These are phyloP conservation scores for Kazachstania psychrophila DNA, from an alignment of 805 yeast species.

Conservation along the genomic window DNA sequence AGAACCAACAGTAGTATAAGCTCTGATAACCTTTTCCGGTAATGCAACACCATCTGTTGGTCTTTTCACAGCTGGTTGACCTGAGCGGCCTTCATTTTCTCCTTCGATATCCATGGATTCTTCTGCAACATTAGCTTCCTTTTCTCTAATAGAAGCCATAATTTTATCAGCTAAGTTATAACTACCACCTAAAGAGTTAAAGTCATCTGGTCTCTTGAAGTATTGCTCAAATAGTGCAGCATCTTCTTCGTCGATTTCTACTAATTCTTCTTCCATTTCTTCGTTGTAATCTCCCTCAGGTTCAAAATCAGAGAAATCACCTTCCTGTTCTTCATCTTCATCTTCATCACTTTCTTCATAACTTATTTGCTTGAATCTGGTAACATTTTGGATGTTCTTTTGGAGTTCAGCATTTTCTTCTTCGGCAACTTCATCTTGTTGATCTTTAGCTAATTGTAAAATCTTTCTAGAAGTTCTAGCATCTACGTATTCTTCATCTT, in stretches of 20 bases:
- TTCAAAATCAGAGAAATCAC: slow-evolving; percentile 43
- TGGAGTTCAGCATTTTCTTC: slow-evolving; percentile 41
- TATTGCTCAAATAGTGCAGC: slow-evolving; percentile 76
- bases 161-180: slow-evolving; percentile 85
- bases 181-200: slow-evolving; percentile 34
- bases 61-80: slow-evolving; percentile 27
- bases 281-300: slow-evolving; percentile 39
- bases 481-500: slow-evolving; percentile 58
- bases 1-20: slow-evolving; percentile 85
- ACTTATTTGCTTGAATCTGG: slow-evolving; percentile 27
- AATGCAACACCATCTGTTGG: slow-evolving; percentile 68
- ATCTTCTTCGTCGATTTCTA: slow-evolving; percentile 68
- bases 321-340: slow-evolving; percentile 37
- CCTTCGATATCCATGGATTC: slow-evolving; percentile 13
- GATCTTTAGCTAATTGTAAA: slow-evolving; percentile 81
- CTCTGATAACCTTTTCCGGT: slow-evolving; percentile 94
- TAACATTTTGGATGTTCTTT: slow-evolving; percentile 24
- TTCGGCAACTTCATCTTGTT: slow-evolving; percentile 78
- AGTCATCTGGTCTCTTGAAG: slow-evolving; percentile 38
- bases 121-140: slow-evolving; percentile 36
- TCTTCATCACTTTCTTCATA: slow-evolving; percentile 49
- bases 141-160: slow-evolving; percentile 78
- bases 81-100: slow-evolving; percentile 6
- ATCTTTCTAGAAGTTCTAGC: slow-evolving; percentile 77
- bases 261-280: slow-evolving; percentile 49